Evolutionary conservation across 495 filamentous ascomycete genomes (phyloP), one percentile per base, ranked within the genome.

Genomic region (Hypomontagnella monticulosa): DNA sequence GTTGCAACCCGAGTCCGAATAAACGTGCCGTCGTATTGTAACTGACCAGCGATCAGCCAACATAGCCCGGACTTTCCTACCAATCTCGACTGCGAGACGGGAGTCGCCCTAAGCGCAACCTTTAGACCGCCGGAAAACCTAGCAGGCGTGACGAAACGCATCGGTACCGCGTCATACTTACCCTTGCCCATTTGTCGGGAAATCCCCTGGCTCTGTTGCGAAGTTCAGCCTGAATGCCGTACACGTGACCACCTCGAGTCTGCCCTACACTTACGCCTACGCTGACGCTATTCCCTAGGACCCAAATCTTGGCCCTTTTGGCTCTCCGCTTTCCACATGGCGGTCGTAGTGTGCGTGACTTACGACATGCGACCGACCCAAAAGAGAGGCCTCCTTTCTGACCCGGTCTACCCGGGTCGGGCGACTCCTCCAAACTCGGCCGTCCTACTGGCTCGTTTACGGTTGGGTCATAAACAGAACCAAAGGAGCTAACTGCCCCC

Each of bases 361-460:
- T 57, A 52, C 44, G 15, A 48, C 33, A 51, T 47, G 42, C 60
- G 51, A 48, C 43, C 44, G 23, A 27, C 23, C 23, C 23, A 34
- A 37, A 55, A 41, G 8, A 33, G 49, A 20, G 60, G 34, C 59
- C 65, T 68, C 34, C 41, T 56, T 40, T 49, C 53, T 16, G 30
- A 43, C 43, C 66, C 60, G 50, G 40, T 20, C 55, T 50, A 61
- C 55, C 50, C 55, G 51, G 18, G 60, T 53, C 66, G 55, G 50
- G 55, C 60, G 36, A 48, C 30, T 61, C 5, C 36, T 53, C 23
- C 23, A 8, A 14, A 46, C 36, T 32, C 48, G 38, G 12, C 27
- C 33, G 44, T 61, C 27, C 40, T 55, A 69, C 66, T 64, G 66
- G 66, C 27, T 53, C 60, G 48, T 64, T 69, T 69, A 69, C 66